Conservation (phyloP, 2,329 filamentous ascomycete genomes). For the Hypoxylon sp. region DNA sequence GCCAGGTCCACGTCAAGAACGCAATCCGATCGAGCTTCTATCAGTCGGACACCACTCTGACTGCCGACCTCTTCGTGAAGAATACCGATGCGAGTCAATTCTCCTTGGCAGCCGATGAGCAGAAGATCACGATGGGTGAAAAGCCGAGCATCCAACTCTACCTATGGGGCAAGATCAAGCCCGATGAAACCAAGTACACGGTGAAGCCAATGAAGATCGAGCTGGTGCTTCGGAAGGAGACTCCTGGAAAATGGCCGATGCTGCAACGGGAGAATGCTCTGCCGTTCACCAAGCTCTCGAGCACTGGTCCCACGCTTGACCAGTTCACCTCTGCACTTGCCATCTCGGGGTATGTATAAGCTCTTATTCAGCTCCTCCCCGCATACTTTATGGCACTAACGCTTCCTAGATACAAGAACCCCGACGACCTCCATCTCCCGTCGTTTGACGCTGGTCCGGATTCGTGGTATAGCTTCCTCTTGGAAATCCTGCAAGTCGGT, state of each 20-base stretch:
- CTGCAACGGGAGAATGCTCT: conserved; percentile 60
- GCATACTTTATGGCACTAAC: conserved; percentile 22
- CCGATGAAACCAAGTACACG: conserved; percentile 68
- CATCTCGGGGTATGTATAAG: conserved; percentile 41
- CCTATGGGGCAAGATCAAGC: conserved; percentile 74
- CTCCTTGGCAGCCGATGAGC: conserved; percentile 51
- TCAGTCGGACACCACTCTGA: conserved; percentile 54
- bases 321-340: conserved; percentile 42
- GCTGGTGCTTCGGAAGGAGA: conserved; percentile 76
- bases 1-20: conserved; percentile 42
- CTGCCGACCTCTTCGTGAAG: conserved; percentile 56
- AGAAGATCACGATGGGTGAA: conserved; percentile 42
- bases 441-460: conserved; percentile 28
- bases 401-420: conserved; percentile 40
- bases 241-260: conserved; percentile 74
- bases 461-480: conserved; percentile 45
- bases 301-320: conserved; percentile 28
- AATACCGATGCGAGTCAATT: conserved; percentile 57
- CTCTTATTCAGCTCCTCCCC: conserved; percentile 8
- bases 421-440: conserved; percentile 39
- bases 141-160: conserved; percentile 72
- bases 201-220: conserved; percentile 86
- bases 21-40: conserved; percentile 57
- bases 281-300: conserved; percentile 44
- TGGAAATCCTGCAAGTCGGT: conserved; percentile 43